Evolutionary conservation across 2,329 filamentous ascomycete genomes (phyloP).

Genomic region (Aspergillus niger): DNA sequence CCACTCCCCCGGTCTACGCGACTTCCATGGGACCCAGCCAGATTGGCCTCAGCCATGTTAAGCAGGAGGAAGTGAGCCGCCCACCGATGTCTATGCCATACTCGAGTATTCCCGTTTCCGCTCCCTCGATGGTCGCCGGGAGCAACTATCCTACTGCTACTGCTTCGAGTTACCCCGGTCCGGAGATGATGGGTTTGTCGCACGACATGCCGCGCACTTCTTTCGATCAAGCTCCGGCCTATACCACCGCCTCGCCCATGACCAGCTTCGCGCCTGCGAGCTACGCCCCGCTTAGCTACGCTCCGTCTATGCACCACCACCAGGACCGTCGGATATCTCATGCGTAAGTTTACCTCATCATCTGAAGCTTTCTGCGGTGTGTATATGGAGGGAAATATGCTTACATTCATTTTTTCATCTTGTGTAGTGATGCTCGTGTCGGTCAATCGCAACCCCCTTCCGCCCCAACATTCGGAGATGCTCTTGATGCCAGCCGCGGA

Average conservation of each 20-base stretch:
- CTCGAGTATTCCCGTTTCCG: constrained; percentile 69
- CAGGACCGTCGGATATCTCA: constrained; percentile 74
- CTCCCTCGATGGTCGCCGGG: constrained; percentile 69
- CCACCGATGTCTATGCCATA: constrained; percentile 70
- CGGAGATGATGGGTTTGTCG: constrained; percentile 67
- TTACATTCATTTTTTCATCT: constrained; percentile 17
- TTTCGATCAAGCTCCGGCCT: constrained; percentile 70
- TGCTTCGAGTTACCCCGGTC: constrained; percentile 57
- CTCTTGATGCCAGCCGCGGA: constrained; percentile 86
- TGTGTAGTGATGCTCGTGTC: constrained; percentile 38
- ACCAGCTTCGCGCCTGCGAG: constrained; percentile 67
- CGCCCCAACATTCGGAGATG: constrained; percentile 76
- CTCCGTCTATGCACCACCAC: constrained; percentile 61
- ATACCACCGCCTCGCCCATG: constrained; percentile 68
- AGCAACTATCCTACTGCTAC: constrained; percentile 66
- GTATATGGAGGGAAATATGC: constrained; percentile 3
- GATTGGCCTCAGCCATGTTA: constrained; percentile 58
- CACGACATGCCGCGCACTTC: constrained; percentile 78
- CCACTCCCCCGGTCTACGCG: constrained; percentile 62
- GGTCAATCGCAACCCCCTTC: constrained; percentile 52
- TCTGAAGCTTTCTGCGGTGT: too few relatives aligned
- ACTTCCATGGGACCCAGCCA: constrained; percentile 63
- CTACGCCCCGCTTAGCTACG: constrained; percentile 80
- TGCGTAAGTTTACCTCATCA: constrained; percentile 64
- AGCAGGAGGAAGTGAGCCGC: constrained; percentile 58